Base-by-base conservation (phyloP, 2,329 filamentous ascomycete genomes). In the Xylariaceae sp. region DNA sequence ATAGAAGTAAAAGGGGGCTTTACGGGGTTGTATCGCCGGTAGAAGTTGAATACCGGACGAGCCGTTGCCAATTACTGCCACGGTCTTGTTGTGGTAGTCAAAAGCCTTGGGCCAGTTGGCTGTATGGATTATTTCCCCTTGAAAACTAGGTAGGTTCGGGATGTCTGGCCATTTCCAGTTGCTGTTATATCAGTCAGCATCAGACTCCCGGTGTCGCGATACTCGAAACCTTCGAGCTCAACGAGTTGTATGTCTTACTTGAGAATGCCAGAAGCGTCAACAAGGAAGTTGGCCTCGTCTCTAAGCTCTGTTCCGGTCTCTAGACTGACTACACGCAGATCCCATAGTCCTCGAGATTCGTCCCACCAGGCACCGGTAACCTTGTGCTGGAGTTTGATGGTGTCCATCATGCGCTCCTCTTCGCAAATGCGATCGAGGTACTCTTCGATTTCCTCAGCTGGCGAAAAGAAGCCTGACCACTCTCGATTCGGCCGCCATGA, bases 401-500 rank as follows among this genome's bases (percentile, higher is more conserved):
- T 55, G 29, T 64, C 64, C 37, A 52, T 54, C 60, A 77, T 68
- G 28, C 61, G 52, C 47, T 74, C 71, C 15, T 75, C 72, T n/a
- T 71, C 63, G 43, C 67, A 72, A 24, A 75, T 59, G 4, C 53
- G 51, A 38, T 67, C 61, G 19, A 82, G 66, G 45, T 83, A 83
- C 3, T 63, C 60, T 31, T 70, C 65, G 32, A 83, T 82, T 53
- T 83, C 79, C 1, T 63, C 62, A 1, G 73, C 73, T 0, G 68
- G 62, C 0, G 75, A 67, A 52, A 76, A 81, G 54, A 81, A 78
- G 41, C 72, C 71, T 15, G 70, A 68, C 79, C 80, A 84, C 30
- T 71, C 67, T 6, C 70, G 71, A 54, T 82, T 83, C 2, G 73
- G 74, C 41, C 73, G 68, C 72, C 75, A 82, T 2, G 76, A 75